These are phyloP conservation scores for Aspergillus leporis DNA, from an alignment of 495 filamentous ascomycete species.

Conservation along the genomic window DNA sequence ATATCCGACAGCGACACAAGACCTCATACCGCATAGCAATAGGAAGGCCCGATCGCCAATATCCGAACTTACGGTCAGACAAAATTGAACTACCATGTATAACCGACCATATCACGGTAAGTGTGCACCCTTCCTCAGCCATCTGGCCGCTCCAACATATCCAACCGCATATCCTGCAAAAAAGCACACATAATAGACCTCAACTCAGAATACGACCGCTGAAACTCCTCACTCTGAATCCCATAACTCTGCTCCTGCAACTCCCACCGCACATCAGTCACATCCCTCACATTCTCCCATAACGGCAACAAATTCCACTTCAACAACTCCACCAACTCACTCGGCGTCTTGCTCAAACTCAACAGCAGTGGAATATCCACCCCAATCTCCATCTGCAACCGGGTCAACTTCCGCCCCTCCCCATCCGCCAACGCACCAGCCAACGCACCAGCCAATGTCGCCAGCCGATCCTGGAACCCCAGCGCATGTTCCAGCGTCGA, in stretches of 20 bases:
- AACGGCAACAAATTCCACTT: conserved; percentile 11
- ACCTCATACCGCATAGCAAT: too few species aligned
- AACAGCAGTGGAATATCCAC: conserved; percentile 13
- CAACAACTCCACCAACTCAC: conserved; percentile 7
- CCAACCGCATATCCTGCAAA: conserved; percentile 10
- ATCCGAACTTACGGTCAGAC: too few species aligned
- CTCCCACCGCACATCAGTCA: conserved; percentile 1
- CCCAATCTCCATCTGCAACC: conserved; percentile 3
- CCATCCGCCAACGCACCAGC: not conserved
- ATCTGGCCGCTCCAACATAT: conserved; percentile 5
- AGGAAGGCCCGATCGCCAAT: too few species aligned
- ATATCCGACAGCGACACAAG: too few species aligned
- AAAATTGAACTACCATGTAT: too few species aligned
- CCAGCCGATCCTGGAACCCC: conserved; percentile 10
- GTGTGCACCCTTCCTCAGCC: not conserved
- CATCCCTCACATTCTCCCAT: not conserved
- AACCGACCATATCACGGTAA: too few species aligned
- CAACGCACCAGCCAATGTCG: not conserved
- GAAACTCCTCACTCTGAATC: conserved; percentile 13
- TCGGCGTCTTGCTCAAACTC: conserved; percentile 17
- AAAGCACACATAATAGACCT: conserved; percentile 6
- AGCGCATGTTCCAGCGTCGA: conserved; percentile 6
- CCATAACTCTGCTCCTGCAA: conserved; percentile 14
- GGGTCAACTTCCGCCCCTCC: not conserved
- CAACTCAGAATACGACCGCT: conserved; percentile 7